phyloP scores from a whole-genome alignment of 73 alveolate genomes.

The Tetrahymena malaccensis region DNA sequence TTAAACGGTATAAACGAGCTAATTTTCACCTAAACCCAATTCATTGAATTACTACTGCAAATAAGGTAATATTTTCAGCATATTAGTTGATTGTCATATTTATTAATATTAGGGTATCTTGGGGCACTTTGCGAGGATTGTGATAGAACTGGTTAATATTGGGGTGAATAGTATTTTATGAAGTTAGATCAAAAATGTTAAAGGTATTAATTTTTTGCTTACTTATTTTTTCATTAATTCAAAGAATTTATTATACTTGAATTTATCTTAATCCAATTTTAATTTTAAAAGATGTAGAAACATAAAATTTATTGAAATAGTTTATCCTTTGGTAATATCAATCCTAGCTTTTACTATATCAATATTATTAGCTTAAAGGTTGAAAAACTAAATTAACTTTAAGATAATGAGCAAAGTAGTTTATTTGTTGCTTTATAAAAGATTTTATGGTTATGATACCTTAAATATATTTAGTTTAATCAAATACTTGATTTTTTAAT shows the following conservation, averaged over 20 bases:
- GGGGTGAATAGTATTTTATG: background rate
- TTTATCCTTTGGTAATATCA: background rate
- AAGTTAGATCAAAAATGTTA: background rate
- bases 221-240: background rate
- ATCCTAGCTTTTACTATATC: background rate
- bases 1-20: background rate
- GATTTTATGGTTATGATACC: background rate
- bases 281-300: background rate
- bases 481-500: background rate
- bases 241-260: background rate
- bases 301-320: background rate
- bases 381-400: background rate
- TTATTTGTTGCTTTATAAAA: too few species aligned
- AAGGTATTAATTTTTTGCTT: too few species aligned
- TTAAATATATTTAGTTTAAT: background rate
- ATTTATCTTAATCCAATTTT: too few species aligned
- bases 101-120: background rate
- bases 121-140: background rate
- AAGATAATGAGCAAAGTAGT: background rate
- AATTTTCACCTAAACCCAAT: background rate
- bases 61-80: background rate
- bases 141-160: background rate
- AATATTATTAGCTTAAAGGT: background rate
- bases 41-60: background rate
- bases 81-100: too few species aligned